Evolutionary conservation across 1,284 basidiomycete species (phyloP), one percentile per base, ranked within the genome.

Genomic region (Cryptococcus neoformans): DNA sequence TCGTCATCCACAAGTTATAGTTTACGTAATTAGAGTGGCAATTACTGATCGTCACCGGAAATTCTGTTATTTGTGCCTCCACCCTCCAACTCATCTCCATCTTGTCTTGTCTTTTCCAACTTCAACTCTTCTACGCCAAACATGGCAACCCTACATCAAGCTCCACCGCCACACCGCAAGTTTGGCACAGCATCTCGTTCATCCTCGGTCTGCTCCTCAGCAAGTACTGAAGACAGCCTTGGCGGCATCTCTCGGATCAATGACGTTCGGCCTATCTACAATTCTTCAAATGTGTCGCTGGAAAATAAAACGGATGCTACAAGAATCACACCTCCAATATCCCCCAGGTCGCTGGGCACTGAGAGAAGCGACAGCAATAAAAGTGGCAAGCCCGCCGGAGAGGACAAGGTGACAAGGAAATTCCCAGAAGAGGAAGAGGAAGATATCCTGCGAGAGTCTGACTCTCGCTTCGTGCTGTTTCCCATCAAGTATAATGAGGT

Each of bases 401-500:
- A 52, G 17, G 37, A n/a, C 21, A 53, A 55, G 17, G 38, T 40
- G 50, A 35, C 35, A 9, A 54, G 60, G 35, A 53, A 55, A 41
- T 74, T 74, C 44, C 70, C 72, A 6, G 76, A 78, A 61, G 78
- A 80, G 54, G 75, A 76, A 51, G 85, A 88, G 60, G 90, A 92
- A 67, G 90, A 90, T 44, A 81, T 92, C 3, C 79, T 92, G 53
- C 86, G 84, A 62, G 87, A 88, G 69, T 87, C 88, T 6, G 62
- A 67, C 38, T 65, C 67, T 47, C 59, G 72, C 40, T 93, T 94
- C 63, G 90, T 94, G 1, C 81, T 94, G 4, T 94, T 92, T 78
- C 92, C 92, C 6, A 94, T 95, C 66, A 87, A 90, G 70, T 93
- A 92, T 70, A 83, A 87, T 55, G 90, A 94, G 56, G 68, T 70